These are phyloP conservation scores for Fraxinus cuspidata DNA, from an alignment of 257 asterid genomes.

Conservation along the genomic window DNA sequence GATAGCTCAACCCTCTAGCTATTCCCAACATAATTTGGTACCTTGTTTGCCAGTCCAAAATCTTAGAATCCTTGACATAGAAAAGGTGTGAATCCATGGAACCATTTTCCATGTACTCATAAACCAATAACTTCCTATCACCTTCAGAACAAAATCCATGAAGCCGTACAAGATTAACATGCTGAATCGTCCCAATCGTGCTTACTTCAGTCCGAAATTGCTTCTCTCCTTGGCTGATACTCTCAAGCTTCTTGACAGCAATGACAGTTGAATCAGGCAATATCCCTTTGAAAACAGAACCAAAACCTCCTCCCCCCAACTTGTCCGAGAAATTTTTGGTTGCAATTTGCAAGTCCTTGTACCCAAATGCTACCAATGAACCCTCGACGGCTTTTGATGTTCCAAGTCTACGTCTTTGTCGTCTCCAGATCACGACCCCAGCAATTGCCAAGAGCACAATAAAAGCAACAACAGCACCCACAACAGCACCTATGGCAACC, in stretches of 20 bases:
- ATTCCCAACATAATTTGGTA: background rate
- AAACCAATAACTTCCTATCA: too few species aligned
- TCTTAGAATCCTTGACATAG: background rate
- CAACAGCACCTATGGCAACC: constrained; percentile 32
- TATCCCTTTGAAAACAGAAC: constrained; percentile 7
- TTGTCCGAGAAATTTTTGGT: background rate
- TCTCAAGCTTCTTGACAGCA: constrained; percentile 13
- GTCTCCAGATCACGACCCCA: constrained; percentile 22
- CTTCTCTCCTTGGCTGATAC: background rate
- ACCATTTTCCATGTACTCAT: too few species aligned
- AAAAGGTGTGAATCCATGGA: background rate
- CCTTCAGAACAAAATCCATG: too few species aligned
- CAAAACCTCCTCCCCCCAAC: constrained; percentile 9
- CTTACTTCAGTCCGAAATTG: constrained; percentile 2
- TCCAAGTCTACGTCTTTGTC: constrained; percentile 17
- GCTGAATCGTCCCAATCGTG: constrained; percentile 2
- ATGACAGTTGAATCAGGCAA: constrained; percentile 11
- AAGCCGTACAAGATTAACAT: constrained; percentile 8
- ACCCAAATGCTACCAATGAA: constrained; percentile 32
- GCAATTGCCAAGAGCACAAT: constrained; percentile 24
- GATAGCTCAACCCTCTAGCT: constrained; percentile 7
- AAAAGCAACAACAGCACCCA: constrained; percentile 33
- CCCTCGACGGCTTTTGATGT: constrained; percentile 32
- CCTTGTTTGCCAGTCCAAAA: constrained; percentile 14
- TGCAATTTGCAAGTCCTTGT: too few species aligned